Conservation (phyloP, 352 stramenopile species). For the Elongisporangium undulatum region DNA sequence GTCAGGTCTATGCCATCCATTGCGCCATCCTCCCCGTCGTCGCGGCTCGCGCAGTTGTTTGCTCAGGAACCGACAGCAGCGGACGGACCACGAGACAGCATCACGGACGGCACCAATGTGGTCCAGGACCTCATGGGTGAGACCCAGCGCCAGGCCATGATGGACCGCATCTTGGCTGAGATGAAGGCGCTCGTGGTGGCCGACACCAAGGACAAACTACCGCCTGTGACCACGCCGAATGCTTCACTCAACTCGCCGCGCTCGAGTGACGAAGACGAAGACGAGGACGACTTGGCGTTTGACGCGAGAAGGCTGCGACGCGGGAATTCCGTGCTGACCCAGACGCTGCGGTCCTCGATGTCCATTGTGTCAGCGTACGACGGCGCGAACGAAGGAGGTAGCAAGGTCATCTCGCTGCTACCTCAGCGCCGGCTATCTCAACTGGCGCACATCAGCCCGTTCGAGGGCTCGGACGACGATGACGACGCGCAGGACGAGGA, state of each 20-base stretch:
- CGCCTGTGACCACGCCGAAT: background rate
- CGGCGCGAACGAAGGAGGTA: background rate
- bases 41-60: conserved; percentile 6
- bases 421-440: conserved; percentile 33
- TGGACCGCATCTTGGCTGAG: conserved; percentile 58
- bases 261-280: background rate
- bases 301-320: background rate
- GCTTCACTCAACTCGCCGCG: background rate
- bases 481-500: conserved; percentile 15
- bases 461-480: conserved; percentile 13
- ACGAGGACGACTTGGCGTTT: background rate
- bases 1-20: background rate
- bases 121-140: conserved; percentile 54
- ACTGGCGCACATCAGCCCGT: conserved; percentile 14
- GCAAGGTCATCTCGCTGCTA: conserved; percentile 12
- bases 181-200: conserved; percentile 48
- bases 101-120: conserved; percentile 9
- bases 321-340: background rate
- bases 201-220: background rate
- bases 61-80: background rate
- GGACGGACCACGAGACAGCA: background rate
- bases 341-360: background rate
- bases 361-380: background rate
- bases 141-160: conserved; percentile 53
- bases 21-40: background rate